phyloP scores from a whole-genome alignment of 1,284 basidiomycete species.

The Ustilago xerochloae region DNA sequence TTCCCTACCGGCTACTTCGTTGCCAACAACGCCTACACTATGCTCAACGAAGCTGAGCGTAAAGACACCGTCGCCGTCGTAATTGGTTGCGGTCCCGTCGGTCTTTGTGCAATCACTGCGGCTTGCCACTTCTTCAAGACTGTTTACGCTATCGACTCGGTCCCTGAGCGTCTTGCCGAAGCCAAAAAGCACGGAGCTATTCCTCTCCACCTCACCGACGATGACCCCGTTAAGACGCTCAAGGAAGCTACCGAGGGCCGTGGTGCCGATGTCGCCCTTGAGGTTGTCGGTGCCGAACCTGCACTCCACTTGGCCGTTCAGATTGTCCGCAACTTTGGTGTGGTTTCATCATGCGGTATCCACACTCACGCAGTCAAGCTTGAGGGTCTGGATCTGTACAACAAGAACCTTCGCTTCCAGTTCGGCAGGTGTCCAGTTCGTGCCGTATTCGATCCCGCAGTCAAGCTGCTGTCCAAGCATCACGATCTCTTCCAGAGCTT shows the following conservation, averaged over 20 bases:
- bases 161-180: constrained; percentile 65
- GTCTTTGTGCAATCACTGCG: constrained; percentile 70
- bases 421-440: constrained; percentile 84
- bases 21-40: constrained; percentile 74
- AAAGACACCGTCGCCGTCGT: constrained; percentile 59
- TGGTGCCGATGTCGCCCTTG: constrained; percentile 70
- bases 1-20: constrained; percentile 74
- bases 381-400: constrained; percentile 74
- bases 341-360: constrained; percentile 82
- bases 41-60: constrained; percentile 55
- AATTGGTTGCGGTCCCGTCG: constrained; percentile 70
- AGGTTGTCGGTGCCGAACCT: constrained; percentile 82
- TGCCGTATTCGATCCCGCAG: constrained; percentile 58
- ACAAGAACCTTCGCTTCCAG: constrained; percentile 79
- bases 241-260: constrained; percentile 63
- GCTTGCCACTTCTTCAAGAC: constrained; percentile 68
- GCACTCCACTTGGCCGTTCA: constrained; percentile 80
- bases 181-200: constrained; percentile 63
- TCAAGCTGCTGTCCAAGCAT: constrained; percentile 57
- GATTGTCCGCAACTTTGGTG: constrained; percentile 82
- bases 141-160: constrained; percentile 67
- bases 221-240: constrained; percentile 44
- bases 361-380: constrained; percentile 68
- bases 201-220: constrained; percentile 55
- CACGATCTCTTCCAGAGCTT: constrained; percentile 60